These are phyloP conservation scores for Phytophthora syringae DNA, from an alignment of 352 stramenopile genomes.

Conservation along the genomic window DNA sequence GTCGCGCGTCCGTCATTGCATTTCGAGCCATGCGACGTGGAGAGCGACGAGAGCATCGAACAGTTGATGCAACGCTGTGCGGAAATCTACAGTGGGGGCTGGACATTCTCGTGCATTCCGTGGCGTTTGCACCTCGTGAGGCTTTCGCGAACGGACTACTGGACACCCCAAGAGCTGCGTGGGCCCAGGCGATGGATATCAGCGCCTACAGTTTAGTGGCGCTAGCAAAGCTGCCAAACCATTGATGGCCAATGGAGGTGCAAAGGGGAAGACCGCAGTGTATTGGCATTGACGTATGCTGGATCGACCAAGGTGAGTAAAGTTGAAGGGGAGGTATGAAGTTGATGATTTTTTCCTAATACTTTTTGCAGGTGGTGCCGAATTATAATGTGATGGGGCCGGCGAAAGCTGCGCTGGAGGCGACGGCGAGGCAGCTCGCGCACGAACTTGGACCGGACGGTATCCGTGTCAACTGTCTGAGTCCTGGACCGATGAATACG, in stretches of 20 bases:
- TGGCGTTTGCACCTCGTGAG: constrained; percentile 86
- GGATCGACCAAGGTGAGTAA: constrained; percentile 61
- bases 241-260: constrained; percentile 38
- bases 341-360: constrained; percentile 24
- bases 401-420: constrained; percentile 91
- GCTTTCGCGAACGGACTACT: constrained; percentile 78
- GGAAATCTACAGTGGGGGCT: constrained; percentile 60
- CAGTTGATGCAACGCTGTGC: constrained; percentile 52
- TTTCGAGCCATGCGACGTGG: constrained; percentile 81
- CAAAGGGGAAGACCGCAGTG: constrained; percentile 46
- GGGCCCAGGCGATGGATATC: constrained; percentile 81
- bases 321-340: neutral
- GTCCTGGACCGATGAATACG: constrained; percentile 91
- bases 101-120: constrained; percentile 91
- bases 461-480: constrained; percentile 92
- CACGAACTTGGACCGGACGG: constrained; percentile 75
- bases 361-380: constrained; percentile 63
- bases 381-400: constrained; percentile 94
- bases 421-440: constrained; percentile 82
- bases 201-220: constrained; percentile 92
- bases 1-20: constrained; percentile 34
- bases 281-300: constrained; percentile 90
- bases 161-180: constrained; percentile 50
- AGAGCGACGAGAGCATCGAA: constrained; percentile 60
- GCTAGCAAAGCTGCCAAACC: constrained; percentile 70